Evolutionary conservation across 352 stramenopile genomes (phyloP), one percentile per base, ranked within the genome.

Genomic region (Phytophthora macrochlamydospora): DNA sequence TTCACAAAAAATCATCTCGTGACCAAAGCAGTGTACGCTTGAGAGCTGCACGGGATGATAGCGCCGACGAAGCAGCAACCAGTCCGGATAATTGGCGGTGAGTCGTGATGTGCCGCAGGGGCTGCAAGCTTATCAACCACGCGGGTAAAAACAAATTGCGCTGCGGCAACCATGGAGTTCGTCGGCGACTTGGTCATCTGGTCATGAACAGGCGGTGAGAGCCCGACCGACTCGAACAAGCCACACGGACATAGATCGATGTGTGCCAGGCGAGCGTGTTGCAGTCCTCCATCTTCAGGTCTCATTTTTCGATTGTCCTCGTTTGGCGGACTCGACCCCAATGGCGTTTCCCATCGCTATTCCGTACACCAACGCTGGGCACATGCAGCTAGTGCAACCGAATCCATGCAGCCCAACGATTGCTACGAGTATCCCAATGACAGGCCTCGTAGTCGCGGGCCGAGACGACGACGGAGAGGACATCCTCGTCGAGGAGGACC

Each of bases 401-500:
- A 40, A 40, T 6, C 9, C 35, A 11, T 40, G 9, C 35, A 40
- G 35, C 35, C 35, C 35, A 11, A 40, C 35, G 35, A 11, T 11
- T 11, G 35, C 9, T 11, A 40, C 6, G 9, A 40, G 6, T 40
- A 6, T 40, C 9, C 35, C 35, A 11, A 40, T 11, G 37, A 18
- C 24, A 14, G 12, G 43, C 9, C 12, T 69, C 2, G 11, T 69
- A 31, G 40, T 51, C 8, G 51, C 63, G 11, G 67, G 53, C 13
- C 46, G 62, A 33, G 73, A 78, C 35, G 59, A 69, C 43, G 62
- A 76, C 42, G 70, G 70, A 33, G 54, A 76, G 59, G 73, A 72
- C 29, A 65, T 69, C 40, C 59, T 81, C 7, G 48, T 81, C 18
- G 67, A 81, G 45, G 70, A 67, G 18, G 70, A 76, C 18, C 67